phyloP scores from a whole-genome alignment of 2,329 filamentous ascomycete species.

The Calonectria multiphialidica region DNA sequence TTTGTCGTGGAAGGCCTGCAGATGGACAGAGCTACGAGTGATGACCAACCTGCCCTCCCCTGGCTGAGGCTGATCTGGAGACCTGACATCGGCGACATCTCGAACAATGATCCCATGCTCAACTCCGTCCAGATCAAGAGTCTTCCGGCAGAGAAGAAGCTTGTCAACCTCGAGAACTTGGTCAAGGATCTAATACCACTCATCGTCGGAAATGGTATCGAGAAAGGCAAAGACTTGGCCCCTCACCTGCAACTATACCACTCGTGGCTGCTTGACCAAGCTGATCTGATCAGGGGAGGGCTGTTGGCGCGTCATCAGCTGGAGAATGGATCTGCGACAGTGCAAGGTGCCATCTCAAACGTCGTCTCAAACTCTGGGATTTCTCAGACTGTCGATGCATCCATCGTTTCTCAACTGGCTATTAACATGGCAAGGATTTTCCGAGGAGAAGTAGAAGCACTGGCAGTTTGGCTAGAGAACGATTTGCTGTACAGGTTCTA shows the following conservation, averaged over 20 bases:
- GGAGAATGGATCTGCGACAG: background rate
- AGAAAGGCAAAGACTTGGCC: constrained; percentile 1
- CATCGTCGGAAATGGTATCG: constrained; percentile 29
- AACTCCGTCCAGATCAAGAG: constrained; percentile 38
- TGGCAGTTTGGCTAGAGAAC: constrained; percentile 38
- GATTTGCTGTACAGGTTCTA: constrained; percentile 38
- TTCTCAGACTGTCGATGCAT: constrained; percentile 37
- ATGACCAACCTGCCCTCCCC: constrained; percentile 35
- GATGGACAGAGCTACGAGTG: constrained; percentile 37
- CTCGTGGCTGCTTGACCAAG: constrained; percentile 2
- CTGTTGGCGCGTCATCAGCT: background rate
- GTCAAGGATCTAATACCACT: constrained; percentile 38
- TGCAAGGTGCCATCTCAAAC: constrained; percentile 2
- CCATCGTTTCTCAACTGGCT: constrained; percentile 38
- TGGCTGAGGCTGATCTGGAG: constrained; percentile 38
- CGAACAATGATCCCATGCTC: constrained; percentile 32
- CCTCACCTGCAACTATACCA: background rate
- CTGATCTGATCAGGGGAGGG: background rate
- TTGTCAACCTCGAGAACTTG: constrained; percentile 36
- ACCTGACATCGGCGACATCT: constrained; percentile 40
- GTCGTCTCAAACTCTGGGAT: constrained; percentile 34
- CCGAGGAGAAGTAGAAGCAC: constrained; percentile 34
- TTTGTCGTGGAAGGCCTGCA: constrained; percentile 37
- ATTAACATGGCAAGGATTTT: constrained; percentile 38
- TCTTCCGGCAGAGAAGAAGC: constrained; percentile 38